Evolutionary conservation across 495 filamentous ascomycete species (phyloP).

Genomic region (Penicillium angulare): DNA sequence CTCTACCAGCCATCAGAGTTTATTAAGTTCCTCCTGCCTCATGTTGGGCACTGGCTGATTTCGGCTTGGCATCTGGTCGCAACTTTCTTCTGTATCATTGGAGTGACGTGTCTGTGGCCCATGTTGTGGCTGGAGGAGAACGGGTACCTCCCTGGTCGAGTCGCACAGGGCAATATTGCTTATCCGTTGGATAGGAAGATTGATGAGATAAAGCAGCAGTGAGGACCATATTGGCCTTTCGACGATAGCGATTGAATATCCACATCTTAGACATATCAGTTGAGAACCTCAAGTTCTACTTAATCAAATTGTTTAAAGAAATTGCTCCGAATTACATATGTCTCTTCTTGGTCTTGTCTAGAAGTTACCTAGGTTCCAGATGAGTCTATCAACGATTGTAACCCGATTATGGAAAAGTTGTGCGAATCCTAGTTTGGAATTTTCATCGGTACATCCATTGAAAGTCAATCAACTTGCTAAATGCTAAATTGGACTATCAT

Average conservation of each 20-base stretch:
- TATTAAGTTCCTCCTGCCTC: constrained; percentile 60
- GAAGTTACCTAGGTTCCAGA: background rate
- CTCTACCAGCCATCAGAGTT: constrained; percentile 80
- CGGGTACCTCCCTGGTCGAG: constrained; percentile 17
- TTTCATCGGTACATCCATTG: no score
- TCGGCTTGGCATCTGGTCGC: constrained; percentile 59
- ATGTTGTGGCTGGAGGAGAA: constrained; percentile 52
- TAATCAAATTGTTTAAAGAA: no score
- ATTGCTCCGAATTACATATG: no score
- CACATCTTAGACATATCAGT: no score
- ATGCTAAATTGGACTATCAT: no score
- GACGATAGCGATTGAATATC: no score
- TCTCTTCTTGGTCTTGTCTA: no score
- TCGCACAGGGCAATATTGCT: constrained; percentile 29
- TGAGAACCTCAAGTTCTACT: no score
- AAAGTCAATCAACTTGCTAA: no score
- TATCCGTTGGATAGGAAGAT: constrained; percentile 24
- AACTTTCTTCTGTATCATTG: constrained; percentile 60
- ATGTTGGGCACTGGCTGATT: constrained; percentile 43
- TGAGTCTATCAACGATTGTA: background rate
- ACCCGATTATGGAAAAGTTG: no score
- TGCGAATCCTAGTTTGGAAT: no score
- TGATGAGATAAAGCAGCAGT: constrained; percentile 26
- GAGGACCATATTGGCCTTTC: background rate
- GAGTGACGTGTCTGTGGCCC: constrained; percentile 51